A percentile compares a stretch with the other conserved stretches of the same genome.
Evolutionary conservation across 495 filamentous ascomycete genomes (phyloP).

Genomic region (Thermochaetoides thermophila): DNA sequence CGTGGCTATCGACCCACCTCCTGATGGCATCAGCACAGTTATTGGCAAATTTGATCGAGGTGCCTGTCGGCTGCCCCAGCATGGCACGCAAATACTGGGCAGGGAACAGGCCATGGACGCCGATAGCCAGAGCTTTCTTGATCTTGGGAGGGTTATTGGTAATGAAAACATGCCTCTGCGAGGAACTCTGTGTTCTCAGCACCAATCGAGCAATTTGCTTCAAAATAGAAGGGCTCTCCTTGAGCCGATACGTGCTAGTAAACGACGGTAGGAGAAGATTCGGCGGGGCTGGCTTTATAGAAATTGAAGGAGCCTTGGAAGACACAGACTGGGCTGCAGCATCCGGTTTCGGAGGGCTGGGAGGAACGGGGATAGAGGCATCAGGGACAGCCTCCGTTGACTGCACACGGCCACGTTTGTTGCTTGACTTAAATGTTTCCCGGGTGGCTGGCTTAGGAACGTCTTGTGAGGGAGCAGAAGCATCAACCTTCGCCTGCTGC

Average conservation of each 20-base stretch:
- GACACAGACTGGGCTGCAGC: slow-evolving; percentile 12
- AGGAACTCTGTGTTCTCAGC: slow-evolving; percentile 43
- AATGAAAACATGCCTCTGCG: slow-evolving; percentile 56
- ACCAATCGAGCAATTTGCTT: slow-evolving; percentile 55
- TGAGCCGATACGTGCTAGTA: slow-evolving; percentile 48
- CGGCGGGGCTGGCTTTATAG: slow-evolving; percentile 25
- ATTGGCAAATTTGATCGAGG: slow-evolving; percentile 83
- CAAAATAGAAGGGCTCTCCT: slow-evolving; percentile 54
- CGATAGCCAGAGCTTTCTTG: slow-evolving; percentile 77
- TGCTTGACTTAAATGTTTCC: slow-evolving; percentile 23
- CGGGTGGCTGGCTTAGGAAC: slow-evolving; percentile 10
- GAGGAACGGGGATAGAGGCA: slow-evolving; percentile 18
- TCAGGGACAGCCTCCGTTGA: slow-evolving; percentile 34
- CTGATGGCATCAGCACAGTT: slow-evolving; percentile 72
- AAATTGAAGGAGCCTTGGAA: slow-evolving; percentile 16
- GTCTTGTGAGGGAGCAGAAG: too few species aligned
- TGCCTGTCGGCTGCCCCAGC: slow-evolving; percentile 88
- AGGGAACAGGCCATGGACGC: slow-evolving; percentile 89
- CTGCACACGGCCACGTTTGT: slow-evolving; percentile 33
- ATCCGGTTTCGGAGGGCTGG: slow-evolving; percentile 23
- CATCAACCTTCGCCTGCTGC: slow-evolving; percentile 5
- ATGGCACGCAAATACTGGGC: slow-evolving; percentile 70
- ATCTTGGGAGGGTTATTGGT: slow-evolving; percentile 53
- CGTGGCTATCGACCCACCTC: slow-evolving; percentile 58
- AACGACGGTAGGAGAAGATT: slow-evolving; percentile 61